A percentile compares a stretch with the other conserved stretches of the same genome.
Evolutionary conservation across 2,329 filamentous ascomycete species (phyloP).

Genomic region (Fusarium transvaalense): DNA sequence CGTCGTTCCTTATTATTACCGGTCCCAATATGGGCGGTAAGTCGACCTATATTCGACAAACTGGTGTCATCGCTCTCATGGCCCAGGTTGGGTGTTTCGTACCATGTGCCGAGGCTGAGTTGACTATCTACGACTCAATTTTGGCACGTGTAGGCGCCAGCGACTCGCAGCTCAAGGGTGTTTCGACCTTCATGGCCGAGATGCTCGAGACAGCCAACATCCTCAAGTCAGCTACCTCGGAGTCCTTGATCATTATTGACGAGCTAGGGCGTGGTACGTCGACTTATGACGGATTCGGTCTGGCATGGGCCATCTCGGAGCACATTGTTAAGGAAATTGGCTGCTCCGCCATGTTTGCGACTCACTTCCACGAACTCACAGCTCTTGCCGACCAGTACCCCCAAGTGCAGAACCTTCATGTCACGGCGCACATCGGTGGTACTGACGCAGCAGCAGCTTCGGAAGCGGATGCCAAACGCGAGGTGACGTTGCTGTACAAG

Average conservation of each 20-base stretch:
- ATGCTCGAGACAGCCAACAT: slow-evolving; percentile 99
- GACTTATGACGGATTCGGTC: slow-evolving; percentile 97
- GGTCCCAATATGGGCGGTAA: slow-evolving; percentile 99
- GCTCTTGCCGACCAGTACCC: slow-evolving; percentile 87
- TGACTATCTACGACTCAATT: slow-evolving; percentile 97
- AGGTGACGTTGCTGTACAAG: slow-evolving; percentile 97
- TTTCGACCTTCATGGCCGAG: slow-evolving; percentile 99
- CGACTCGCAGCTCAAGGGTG: slow-evolving; percentile 96
- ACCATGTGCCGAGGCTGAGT: slow-evolving; percentile 87
- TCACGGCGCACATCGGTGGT: slow-evolving; percentile 89
- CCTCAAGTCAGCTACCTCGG: slow-evolving; percentile 93
- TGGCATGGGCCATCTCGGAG: slow-evolving; percentile 99
- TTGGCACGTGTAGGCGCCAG: slow-evolving; percentile 95
- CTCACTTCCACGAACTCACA: slow-evolving; percentile 97
- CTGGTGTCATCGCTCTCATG: slow-evolving; percentile 96
- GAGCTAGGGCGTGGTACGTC: slow-evolving; percentile 96
- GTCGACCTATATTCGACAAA: slow-evolving; percentile 97
- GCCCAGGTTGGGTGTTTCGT: slow-evolving; percentile 98
- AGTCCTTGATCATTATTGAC: slow-evolving; percentile 98
- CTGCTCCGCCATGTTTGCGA: slow-evolving; percentile 94
- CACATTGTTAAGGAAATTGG: slow-evolving; percentile 96
- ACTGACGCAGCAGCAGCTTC: slow-evolving; percentile 53
- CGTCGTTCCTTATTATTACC: slow-evolving; percentile 95
- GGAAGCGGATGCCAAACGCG: slow-evolving; percentile 68
- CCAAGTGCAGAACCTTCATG: slow-evolving; percentile 92